Percentiles rank a stretch among this genome's conserved stretches.
Conservation (phyloP, 257 asterid genomes). For the Schizonepeta tenuifolia region DNA sequence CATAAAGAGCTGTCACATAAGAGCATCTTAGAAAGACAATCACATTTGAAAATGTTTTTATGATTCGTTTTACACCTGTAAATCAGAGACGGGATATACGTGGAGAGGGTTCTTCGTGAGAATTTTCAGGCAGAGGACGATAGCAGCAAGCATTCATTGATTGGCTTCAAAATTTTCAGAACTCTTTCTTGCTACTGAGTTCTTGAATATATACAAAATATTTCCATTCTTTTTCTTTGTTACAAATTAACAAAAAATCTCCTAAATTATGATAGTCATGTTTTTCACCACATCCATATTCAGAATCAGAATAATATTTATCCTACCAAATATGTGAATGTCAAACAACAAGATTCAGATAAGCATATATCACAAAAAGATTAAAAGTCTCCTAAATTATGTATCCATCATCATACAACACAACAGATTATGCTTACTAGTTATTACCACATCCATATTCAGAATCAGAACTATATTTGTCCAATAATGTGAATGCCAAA, state of each 20-base stretch:
- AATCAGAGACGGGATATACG: slow-evolving; percentile 42
- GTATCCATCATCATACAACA: slow-evolving; percentile 6
- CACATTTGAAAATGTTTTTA: slow-evolving; percentile 11
- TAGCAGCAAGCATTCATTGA: slow-evolving; percentile 21
- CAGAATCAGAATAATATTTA: too few relatives aligned
- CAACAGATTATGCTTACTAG: too few relatives aligned
- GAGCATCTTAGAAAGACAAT: slow-evolving; percentile 54
- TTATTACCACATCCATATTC: not conserved
- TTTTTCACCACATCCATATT: too few relatives aligned
- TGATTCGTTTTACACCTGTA: slow-evolving; percentile 41
- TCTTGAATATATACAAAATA: slow-evolving; percentile 33
- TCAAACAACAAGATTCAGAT: too few relatives aligned
- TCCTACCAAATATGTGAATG: too few relatives aligned
- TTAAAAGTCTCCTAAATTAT: slow-evolving; percentile 7
- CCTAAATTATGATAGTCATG: slow-evolving; percentile 17
- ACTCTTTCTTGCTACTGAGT: slow-evolving; percentile 45
- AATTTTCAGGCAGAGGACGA: slow-evolving; percentile 37
- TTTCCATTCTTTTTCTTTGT: slow-evolving; percentile 6
- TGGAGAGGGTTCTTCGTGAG: slow-evolving; percentile 43
- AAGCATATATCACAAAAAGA: too few relatives aligned
- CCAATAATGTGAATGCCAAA: not conserved
- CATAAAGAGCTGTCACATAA: slow-evolving; percentile 79
- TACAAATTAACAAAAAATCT: not conserved
- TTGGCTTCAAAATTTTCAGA: slow-evolving; percentile 46
- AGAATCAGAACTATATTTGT: not conserved